Evolutionary conservation across 805 yeast genomes (phyloP), one percentile per base, ranked within the genome.

Genomic region (Wickerhamomyces queroliae): DNA sequence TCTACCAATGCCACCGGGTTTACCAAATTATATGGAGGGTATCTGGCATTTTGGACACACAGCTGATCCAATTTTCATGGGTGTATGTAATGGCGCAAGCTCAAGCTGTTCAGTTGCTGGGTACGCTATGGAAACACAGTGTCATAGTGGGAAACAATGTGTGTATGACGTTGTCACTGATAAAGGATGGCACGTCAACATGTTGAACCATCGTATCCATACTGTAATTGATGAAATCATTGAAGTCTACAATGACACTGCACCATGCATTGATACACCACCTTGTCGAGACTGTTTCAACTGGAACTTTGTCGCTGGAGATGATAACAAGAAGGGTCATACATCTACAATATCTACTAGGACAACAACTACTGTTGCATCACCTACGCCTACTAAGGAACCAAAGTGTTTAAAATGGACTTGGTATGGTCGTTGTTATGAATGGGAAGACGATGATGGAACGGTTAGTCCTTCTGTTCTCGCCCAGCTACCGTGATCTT

Each of bases 11-110:
- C 95, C 98, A 2, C 99, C 99, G 1, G 96, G 96, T 1, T 58
- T 86, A 12, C 90, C 96, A 0, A 62, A 67, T 7, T 75, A 80
- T 51, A 65, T 77, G 62, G 97, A 90, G 52, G 82, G 86, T 47
- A 75, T 93, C 9, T 93, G 95, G 95, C 97, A 93, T 58, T 66
- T 93, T 56, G 99, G 99, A 3, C 91, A 93, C 58, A 93, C 93
- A 2, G 98, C 96, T 0, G 99, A 93, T 58, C 99, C 99, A 2
- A 86, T 93, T 2, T 93, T 72, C 54, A 83, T 90, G 91, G 99
- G 99, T 0, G 90, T 88, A 8, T 93, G 99, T 59, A 89, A 85
- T 54, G 99, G 99, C 9, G 95, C 93, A 1, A 78, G 91, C 4
- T 82, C 95, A 0, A 63, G 90, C 2, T 93, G 99, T 61, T 80